phyloP scores from a whole-genome alignment of 2,329 filamentous ascomycete genomes.

The Ustulina deusta region DNA sequence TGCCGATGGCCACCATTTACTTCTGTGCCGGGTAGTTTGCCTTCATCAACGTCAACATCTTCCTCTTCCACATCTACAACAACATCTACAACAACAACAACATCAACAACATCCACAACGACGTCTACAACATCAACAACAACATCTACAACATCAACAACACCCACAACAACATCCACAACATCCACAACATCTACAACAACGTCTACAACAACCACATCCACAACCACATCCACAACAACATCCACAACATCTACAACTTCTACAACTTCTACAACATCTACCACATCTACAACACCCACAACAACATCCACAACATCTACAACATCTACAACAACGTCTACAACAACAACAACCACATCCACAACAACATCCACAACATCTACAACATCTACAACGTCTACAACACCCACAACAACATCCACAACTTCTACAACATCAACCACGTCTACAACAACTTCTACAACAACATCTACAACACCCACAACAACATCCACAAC shows the following conservation, averaged over 20 bases:
- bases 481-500: background rate
- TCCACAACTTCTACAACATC: background rate
- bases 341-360: background rate
- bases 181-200: background rate
- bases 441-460: conserved; percentile 13
- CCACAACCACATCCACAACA: conserved; percentile 11
- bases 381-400: conserved; percentile 4
- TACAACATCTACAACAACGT: too few relatives aligned
- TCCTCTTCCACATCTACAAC: background rate
- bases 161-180: conserved; percentile 6
- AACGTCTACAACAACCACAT: background rate
- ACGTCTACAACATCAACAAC: background rate
- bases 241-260: conserved; percentile 6
- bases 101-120: background rate
- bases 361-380: conserved; percentile 8
- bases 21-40: conserved; percentile 5
- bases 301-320: conserved; percentile 15
- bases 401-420: background rate
- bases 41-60: background rate
- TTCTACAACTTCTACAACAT: background rate
- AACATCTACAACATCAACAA: conserved; percentile 17
- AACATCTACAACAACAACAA: conserved; percentile 15
- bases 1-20: conserved; percentile 19
- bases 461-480: conserved; percentile 6
- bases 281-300: background rate